These are phyloP conservation scores for Wickerhamomyces silvicola DNA, from an alignment of 805 yeast species.

Conservation along the genomic window DNA sequence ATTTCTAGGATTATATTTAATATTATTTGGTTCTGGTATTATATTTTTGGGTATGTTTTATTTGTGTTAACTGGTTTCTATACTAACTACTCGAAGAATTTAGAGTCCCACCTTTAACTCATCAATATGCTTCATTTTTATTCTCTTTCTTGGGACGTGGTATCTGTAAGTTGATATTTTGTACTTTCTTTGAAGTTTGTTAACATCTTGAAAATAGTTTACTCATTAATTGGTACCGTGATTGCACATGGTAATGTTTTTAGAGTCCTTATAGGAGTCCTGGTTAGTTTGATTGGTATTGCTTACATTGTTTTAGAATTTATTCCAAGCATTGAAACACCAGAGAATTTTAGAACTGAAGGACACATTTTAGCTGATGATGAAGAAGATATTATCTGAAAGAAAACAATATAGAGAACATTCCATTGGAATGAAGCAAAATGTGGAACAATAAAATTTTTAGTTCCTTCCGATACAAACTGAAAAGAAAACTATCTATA, in stretches of 20 bases:
- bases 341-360: conserved; percentile 68
- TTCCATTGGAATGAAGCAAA: not conserved
- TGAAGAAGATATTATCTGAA: conserved; percentile 27
- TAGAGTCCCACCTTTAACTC: conserved; percentile 49
- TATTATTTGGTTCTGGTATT: conserved; percentile 47
- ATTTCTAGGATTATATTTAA: conserved; percentile 51
- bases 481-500: no score
- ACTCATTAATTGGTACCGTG: conserved; percentile 43
- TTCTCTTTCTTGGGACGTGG: conserved; percentile 73
- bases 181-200: not conserved
- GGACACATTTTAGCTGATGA: conserved; percentile 31
- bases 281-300: conserved; percentile 56
- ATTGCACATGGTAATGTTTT: conserved; percentile 46
- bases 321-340: conserved; percentile 69
- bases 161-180: conserved; percentile 35
- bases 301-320: conserved; percentile 59
- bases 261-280: conserved; percentile 49
- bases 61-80: not conserved
- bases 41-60: conserved; percentile 40
- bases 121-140: conserved; percentile 55
- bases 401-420: not conserved
- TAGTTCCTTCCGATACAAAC: not conserved
- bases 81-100: conserved; percentile 23
- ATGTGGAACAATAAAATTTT: not conserved
- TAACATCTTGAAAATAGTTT: conserved; percentile 28